Base-by-base conservation (phyloP, 2,329 filamentous ascomycete species). In the Aureobasidium lini region DNA sequence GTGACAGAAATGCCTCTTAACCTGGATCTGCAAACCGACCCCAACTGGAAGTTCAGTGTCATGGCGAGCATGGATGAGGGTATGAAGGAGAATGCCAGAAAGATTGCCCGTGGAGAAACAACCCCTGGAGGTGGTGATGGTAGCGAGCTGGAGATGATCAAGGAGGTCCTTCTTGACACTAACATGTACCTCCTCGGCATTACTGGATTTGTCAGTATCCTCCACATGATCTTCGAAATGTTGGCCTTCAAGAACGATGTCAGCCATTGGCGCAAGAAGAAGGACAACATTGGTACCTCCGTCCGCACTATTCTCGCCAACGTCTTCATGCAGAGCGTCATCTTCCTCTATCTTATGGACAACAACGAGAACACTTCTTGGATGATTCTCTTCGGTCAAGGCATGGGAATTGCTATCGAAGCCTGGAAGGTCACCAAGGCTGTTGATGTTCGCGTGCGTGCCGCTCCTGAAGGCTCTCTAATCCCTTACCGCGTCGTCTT, bases 251-350 rank as follows among this genome's bases (percentile, higher is more conserved):
- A 95, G 69, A 96, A 88, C 71, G 94, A 99, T 71, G 96, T 99
- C 71, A 80, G 91, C 50, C 94, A 99, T 76, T 99, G 94, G 84
- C 90, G 92, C 71, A 96, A 97, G 80, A 99, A 99, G 87, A 99
- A 99, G 81, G 95, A 97, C 77, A 94, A 96, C 61, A 89, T 99
- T 31, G 94, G 94, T 64, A 95, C 96, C 47, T 96, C 92, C 1
- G 88, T 99, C 62, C 90, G 94, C 60, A 95, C 93, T 34, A 99
- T 99, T 69, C 79, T 99, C 60, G 91, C 90, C 71, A 99, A 97
- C 69, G 92, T 97, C 63, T 92, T 97, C 73, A 99, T 99, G 94
- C 94, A 99, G 75, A 74, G 82, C 6, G 82, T 97, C 69, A 96
- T 99, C 74, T 95, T 99, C 82, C 81, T 99, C 47, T 99, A 99